phyloP scores from a whole-genome alignment of 257 asterid genomes.

The Rehmannia glutinosa region DNA sequence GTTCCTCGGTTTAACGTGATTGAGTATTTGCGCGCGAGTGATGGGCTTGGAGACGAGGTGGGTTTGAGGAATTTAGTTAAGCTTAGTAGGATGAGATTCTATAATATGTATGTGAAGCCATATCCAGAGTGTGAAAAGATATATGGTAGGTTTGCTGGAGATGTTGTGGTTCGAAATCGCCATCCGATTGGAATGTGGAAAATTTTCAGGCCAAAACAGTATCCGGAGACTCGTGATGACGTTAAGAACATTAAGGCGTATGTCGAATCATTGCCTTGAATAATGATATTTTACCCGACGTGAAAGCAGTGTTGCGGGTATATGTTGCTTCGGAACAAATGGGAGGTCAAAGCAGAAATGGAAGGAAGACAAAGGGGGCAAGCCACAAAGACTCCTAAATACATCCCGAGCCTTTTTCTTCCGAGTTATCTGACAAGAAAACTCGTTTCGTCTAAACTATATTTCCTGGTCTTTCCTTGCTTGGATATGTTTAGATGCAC shows the following conservation, averaged over 20 bases:
- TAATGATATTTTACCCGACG: background rate
- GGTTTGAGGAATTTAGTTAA: conserved; percentile 56
- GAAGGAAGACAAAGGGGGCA: no score
- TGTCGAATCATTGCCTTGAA: conserved; percentile 43
- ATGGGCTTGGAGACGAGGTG: conserved; percentile 68
- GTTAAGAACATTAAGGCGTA: conserved; percentile 41
- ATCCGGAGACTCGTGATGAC: conserved; percentile 42
- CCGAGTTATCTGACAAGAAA: no score
- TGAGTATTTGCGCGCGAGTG: conserved; percentile 46
- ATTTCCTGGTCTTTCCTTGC: no score
- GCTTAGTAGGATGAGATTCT: conserved; percentile 75
- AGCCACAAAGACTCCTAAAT: no score
- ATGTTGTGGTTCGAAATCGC: conserved; percentile 24
- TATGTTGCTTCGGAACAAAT: no score
- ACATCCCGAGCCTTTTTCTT: no score
- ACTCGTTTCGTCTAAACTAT: no score
- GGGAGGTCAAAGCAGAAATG: no score
- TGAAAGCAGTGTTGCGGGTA: background rate
- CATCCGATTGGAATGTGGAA: conserved; percentile 91
- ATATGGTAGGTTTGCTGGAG: conserved; percentile 57
- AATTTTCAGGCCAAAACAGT: conserved; percentile 59
- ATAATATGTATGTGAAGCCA: conserved; percentile 83
- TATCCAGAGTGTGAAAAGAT: conserved; percentile 84
- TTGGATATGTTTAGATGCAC: no score
- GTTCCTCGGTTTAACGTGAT: conserved; percentile 78